A percentile compares a stretch with the other conserved stretches of the same genome.
Conservation (phyloP, 192 early-diverging fungal species). For the Chytriomyces confervae region DNA sequence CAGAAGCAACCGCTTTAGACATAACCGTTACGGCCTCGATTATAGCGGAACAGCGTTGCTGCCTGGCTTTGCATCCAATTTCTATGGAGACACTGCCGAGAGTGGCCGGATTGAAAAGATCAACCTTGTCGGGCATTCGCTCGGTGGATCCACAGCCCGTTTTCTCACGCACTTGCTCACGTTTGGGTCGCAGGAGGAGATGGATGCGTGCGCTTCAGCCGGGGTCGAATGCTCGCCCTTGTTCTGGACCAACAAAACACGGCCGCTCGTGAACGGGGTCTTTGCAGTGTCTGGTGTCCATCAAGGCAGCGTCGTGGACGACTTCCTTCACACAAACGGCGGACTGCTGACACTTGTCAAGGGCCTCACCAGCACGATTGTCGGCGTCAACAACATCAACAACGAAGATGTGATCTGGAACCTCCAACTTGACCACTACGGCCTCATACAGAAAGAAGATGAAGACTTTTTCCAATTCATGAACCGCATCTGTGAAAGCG, state of each 20-base stretch:
- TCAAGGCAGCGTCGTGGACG: constrained; percentile 25
- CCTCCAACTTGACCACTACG: constrained; percentile 40
- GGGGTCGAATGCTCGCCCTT: constrained; percentile 24
- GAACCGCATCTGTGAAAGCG: constrained; percentile 11
- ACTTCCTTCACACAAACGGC: constrained; percentile 8
- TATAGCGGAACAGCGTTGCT: constrained; percentile 29
- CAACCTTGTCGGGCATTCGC: constrained; percentile 35
- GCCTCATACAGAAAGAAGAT: constrained; percentile 12
- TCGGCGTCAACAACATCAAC: constrained; percentile 26
- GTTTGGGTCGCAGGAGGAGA: constrained; percentile 27
- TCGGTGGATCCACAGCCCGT: constrained; percentile 33
- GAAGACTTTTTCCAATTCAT: constrained; percentile 23
- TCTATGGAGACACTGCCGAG: too few species aligned
- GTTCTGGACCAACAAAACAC: constrained; percentile 36
- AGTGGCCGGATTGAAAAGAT: constrained; percentile 11
- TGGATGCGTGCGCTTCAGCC: constrained; percentile 30
- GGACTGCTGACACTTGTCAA: constrained; percentile 5
- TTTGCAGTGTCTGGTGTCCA: constrained; percentile 23
- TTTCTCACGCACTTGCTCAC: constrained; percentile 20
- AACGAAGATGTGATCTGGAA: constrained; percentile 10
- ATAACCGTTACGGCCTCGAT: constrained; percentile 33
- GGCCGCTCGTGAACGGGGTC: constrained; percentile 4
- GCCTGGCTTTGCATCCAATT: constrained; percentile 1
- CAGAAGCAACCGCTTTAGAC: constrained; percentile 28
- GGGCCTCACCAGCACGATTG: constrained; percentile 1